Evolutionary conservation across 192 early-diverging fungal species (phyloP), one percentile per base, ranked within the genome.

Genomic region (Coemansia sp.): DNA sequence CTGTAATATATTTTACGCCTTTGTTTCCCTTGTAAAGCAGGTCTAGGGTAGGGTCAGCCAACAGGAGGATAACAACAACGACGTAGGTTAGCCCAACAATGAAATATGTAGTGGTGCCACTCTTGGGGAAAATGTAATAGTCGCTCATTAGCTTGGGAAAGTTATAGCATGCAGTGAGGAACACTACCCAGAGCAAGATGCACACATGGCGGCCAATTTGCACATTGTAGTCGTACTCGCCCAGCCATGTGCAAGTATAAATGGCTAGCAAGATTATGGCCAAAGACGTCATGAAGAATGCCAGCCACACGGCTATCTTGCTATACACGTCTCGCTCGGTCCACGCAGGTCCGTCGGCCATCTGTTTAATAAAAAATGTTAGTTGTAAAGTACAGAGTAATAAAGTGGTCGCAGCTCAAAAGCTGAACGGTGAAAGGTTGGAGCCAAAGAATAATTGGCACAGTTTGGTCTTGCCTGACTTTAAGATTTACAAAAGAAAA

Each of bases 161-260:
- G 17, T 53, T 17, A 4, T 53, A 26, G 21, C 51, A 22, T 8
- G n/a, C 3, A 1, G 27, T 41, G 1, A 59, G 31, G 6, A n/a
- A 37, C 3, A 45, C 6, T 6, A 59, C 19, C 57, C 57, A 59
- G 6, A 59, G 12, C 17, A 59, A 9, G 21, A 59, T 43, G 29
- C 19, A 23, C n/a, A 59, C 39, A 59, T 59, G 57, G 3, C 29
- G 23, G 19, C 19, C 57, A 31, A 59, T 59, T 23, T 59, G 57
- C 41, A 43, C 57, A 45, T 59, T 59, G 39, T 59, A 59, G n/a
- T 59, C 35, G 23, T 43, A 59, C 16, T 59, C 57, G 5, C 57
- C 57, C 21, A 59, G 41, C 57, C 57, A 59, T 37, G 57, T 59
- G 39, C 57, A 59, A 10, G 57, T 59, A 11, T 59, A 59, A 7